Base-by-base conservation (phyloP, 306 rosid species). In the Hippophae tibetana region DNA sequence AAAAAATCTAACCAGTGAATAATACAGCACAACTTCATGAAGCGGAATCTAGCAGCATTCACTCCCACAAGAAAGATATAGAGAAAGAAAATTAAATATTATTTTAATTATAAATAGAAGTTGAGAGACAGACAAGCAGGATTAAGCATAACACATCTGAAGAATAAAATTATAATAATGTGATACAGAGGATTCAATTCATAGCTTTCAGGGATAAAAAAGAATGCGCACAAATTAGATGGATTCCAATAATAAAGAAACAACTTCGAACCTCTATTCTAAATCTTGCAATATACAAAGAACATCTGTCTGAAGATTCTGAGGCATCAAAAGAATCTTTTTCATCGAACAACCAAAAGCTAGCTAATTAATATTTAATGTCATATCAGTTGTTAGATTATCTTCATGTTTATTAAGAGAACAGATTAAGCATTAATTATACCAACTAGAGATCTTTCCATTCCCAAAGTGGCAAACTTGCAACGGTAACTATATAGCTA, bases 261-360 rank as follows among this genome's bases (percentile, higher is more conserved):
- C 3, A 46, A 25, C 7, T 41, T 14, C 12, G 52, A 27, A 26
- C 42, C 53, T 43, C 23, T 11, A 26, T 59, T 48, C 47, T 18
- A 59, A 7, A 8, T 10, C 27, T 25, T 59, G 43, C 53, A 2
- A 47, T 12, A 46, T n/a, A 47, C 38, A 59, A 9, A 10, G 3
- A 42, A 59, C 63, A 58, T 43, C 44, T 58, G 62, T 13, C 38
- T 18, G 40, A 53, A 4, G 57, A 53, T 26, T 53, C 38, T 2
- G 27, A 25, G 27, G 13, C 8, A n/a, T 10, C 5, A 13, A 43
- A 58, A 31, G 44, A 43, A 6, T 58, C 44, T 43, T 58, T 13
- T 8, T 42, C 8, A 11, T 43, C 3, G 3, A 42, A 3, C 6
- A 8, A 38, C 7, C 9, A 42, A 18, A 58, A 49, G 47, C 38